Percentiles rank a stretch among this genome's conserved stretches.
Evolutionary conservation across 1,284 basidiomycete species (phyloP).

Genomic region (Moesziomyces sp.): DNA sequence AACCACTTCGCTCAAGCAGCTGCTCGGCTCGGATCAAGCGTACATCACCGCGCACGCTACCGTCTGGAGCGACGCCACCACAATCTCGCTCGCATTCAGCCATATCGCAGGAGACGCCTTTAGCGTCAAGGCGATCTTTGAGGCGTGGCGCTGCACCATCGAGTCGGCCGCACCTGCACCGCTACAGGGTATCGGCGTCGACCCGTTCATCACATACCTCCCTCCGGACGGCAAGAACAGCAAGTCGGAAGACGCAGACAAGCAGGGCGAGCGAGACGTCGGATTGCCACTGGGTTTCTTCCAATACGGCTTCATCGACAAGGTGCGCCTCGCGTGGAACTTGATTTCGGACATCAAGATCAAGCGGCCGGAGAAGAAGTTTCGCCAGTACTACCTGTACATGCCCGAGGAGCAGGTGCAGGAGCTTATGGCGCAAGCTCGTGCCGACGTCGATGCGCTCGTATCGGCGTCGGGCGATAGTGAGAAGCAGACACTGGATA

Average conservation of each 20-base stretch:
- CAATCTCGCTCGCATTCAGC: slow-evolving; percentile 22
- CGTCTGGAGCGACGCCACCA: slow-evolving; percentile 15
- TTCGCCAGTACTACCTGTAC: slow-evolving; percentile 32
- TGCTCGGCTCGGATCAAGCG: slow-evolving; percentile 16
- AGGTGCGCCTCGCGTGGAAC: slow-evolving; percentile 10
- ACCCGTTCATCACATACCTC: slow-evolving; percentile 14
- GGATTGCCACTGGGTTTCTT: slow-evolving; percentile 17
- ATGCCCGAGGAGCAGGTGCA: slow-evolving; percentile 17
- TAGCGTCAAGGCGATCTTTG: slow-evolving; percentile 14
- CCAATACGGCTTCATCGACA: slow-evolving; percentile 9
- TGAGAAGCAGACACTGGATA: slow-evolving; percentile 6
- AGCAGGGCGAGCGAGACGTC: slow-evolving; percentile 1
- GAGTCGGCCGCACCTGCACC: background rate
- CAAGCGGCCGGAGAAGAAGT: slow-evolving; percentile 13
- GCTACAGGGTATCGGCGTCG: slow-evolving; percentile 12
- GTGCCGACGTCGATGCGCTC: slow-evolving; percentile 7
- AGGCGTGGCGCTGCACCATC: slow-evolving; percentile 5
- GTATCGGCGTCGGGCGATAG: background rate
- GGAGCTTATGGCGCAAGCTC: slow-evolving; percentile 10
- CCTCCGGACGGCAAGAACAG: slow-evolving; percentile 3
- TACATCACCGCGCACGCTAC: slow-evolving; percentile 29
- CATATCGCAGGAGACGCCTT: slow-evolving; percentile 23
- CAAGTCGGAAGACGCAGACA: background rate
- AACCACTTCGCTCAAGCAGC: slow-evolving; percentile 10
- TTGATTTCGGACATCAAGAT: slow-evolving; percentile 29